Evolutionary conservation across 2,329 filamentous ascomycete species (phyloP), one percentile per base, ranked within the genome.

Genomic region (Emergomyces pasteurianus): DNA sequence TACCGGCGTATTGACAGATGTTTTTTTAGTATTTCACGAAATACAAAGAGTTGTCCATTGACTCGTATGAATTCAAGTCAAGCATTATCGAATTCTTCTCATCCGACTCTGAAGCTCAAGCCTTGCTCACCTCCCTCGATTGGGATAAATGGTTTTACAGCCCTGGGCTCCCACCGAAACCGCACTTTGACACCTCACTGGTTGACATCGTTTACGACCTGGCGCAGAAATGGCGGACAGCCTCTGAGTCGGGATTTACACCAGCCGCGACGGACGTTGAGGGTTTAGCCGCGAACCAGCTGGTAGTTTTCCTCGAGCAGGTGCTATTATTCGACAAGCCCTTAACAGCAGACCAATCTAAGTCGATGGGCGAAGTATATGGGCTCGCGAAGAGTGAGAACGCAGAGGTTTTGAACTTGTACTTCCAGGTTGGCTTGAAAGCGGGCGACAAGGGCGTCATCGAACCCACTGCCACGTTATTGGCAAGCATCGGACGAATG

Each of bases 21-120:
- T 18, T 36, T 61, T 18, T 53, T 49, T 57, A 79, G 75, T 96
- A 97, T 78, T 97, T 97, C 73, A 85, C 82, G 36, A 89, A 83
- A 46, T 97, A 88, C 83, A 86, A 88, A 61, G 83, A 84, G 70
- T 92, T 91, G 74, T 96, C 90, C 1, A 81, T 99, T 8, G 91
- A 96, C 75, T 95, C 90, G 1, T 95, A 89, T 68, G 90, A 97
- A 70, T 99, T 99, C 82, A 95, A 92, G 73, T 80, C 87, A 57
- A 95, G 90, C 0, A 86, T 96, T 58, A 73, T 96, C 42, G 83
- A 88, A 64, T 97, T 96, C 80, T 97, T 96, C 74, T 78, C 82
- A 62, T 76, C 76, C 2, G 89, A 95, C 69, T 76, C 81, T 1
- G 80, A 83, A 34, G 79, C 81, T 4, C 76, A 76, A 2, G 80